These are phyloP conservation scores for Beauveria medogensis DNA, from an alignment of 2,329 filamentous ascomycete genomes.

Conservation along the genomic window DNA sequence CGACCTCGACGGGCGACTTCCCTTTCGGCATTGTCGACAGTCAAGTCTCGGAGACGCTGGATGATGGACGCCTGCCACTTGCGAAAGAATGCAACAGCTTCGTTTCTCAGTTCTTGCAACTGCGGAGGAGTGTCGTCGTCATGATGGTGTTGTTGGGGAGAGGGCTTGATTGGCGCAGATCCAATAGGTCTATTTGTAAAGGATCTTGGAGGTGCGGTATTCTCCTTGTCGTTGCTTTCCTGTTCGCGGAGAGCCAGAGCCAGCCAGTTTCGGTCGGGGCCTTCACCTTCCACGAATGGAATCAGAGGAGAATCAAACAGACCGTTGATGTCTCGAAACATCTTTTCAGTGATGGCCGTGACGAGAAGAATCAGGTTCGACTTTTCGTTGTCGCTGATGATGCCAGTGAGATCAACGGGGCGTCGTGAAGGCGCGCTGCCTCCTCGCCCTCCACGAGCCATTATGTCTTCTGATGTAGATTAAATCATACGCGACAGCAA, in stretches of 20 bases:
- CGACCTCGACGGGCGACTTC: conserved; percentile 12
- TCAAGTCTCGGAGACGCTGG: conserved; percentile 61
- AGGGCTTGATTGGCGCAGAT: conserved; percentile 25
- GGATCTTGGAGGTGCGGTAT: not conserved
- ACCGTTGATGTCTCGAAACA: conserved; percentile 43
- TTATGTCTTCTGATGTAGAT: conserved; percentile 16
- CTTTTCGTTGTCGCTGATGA: conserved; percentile 40
- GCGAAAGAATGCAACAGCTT: conserved; percentile 63
- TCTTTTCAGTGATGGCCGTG: conserved; percentile 44
- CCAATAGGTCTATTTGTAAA: conserved; percentile 21
- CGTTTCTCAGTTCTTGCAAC: conserved; percentile 59
- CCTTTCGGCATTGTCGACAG: conserved; percentile 24
- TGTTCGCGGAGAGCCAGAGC: conserved; percentile 23
- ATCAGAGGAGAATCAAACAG: conserved; percentile 42
- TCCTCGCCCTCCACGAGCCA: conserved; percentile 32
- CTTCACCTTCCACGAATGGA: conserved; percentile 22
- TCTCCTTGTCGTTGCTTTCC: conserved; percentile 24
- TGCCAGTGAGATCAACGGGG: conserved; percentile 42
- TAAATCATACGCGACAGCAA: conserved; percentile 3
- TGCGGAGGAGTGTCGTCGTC: conserved; percentile 23
- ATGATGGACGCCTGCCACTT: conserved; percentile 71
- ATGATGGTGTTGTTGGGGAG: not conserved
- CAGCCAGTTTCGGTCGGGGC: conserved; percentile 28
- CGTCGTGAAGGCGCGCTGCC: conserved; percentile 29
- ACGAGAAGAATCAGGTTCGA: conserved; percentile 45